Percentiles rank a stretch among this genome's conserved stretches.
These are phyloP conservation scores for Populus nigra DNA, from an alignment of 345 rosid genomes.

Conservation along the genomic window DNA sequence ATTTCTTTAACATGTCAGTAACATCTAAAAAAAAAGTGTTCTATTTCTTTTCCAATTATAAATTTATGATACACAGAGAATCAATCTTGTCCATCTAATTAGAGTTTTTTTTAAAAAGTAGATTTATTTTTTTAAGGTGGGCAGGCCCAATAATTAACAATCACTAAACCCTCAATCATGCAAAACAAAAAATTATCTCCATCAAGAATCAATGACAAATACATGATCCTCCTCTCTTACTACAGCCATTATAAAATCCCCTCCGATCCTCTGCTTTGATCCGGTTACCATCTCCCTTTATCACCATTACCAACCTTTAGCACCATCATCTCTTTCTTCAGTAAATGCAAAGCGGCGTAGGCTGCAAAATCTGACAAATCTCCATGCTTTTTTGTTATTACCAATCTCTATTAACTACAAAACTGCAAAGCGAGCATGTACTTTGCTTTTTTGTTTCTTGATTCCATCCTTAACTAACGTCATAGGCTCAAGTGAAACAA, in stretches of 20 bases:
- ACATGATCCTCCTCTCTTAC: conserved; percentile 21
- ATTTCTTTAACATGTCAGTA: too few species aligned
- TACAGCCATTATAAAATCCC: background rate
- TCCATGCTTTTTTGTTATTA: background rate
- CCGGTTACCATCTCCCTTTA: background rate
- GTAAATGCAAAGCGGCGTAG: conserved; percentile 39
- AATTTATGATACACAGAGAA: too few species aligned
- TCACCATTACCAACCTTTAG: background rate
- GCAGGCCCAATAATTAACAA: conserved; percentile 2
- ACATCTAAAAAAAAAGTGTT: too few species aligned
- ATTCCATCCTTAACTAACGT: background rate
- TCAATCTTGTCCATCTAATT: background rate
- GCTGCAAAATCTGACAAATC: conserved; percentile 37
- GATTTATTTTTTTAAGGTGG: background rate
- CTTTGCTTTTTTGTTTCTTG: background rate
- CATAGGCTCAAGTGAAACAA: background rate
- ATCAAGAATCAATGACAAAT: conserved; percentile 34
- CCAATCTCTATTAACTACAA: background rate
- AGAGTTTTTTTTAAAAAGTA: background rate
- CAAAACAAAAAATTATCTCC: background rate
- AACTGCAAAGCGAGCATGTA: background rate
- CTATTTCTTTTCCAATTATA: too few species aligned
- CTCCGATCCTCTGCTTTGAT: background rate
- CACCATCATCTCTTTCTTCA: background rate
- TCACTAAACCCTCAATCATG: conserved; percentile 19